These are phyloP conservation scores for Physcia stellaris DNA, from an alignment of 495 filamentous ascomycete genomes.

Conservation along the genomic window DNA sequence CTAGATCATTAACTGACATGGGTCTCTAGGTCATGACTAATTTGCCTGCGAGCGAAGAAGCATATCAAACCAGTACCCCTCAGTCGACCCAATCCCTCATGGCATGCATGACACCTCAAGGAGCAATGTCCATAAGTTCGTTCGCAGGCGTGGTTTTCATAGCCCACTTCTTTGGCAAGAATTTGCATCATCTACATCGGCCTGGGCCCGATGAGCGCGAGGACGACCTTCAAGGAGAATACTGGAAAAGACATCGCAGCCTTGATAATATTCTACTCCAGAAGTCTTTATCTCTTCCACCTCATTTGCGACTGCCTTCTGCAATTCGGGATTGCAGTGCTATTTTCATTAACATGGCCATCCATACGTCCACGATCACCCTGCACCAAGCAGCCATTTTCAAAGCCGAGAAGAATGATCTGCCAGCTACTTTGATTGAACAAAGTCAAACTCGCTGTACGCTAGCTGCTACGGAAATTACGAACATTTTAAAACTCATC, in stretches of 20 bases:
- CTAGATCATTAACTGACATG: too few species aligned
- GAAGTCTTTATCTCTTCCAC: slow-evolving; percentile 69
- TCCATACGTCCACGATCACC: slow-evolving; percentile 94
- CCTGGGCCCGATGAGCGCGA: slow-evolving; percentile 73
- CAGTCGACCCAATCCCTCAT: slow-evolving; percentile 52
- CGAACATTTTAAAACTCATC: slow-evolving; percentile 92
- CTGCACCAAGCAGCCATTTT: slow-evolving; percentile 96
- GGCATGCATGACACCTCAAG: slow-evolving; percentile 59
- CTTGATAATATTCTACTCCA: slow-evolving; percentile 86
- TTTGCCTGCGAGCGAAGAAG: slow-evolving; percentile 71
- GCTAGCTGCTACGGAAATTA: slow-evolving; percentile 84
- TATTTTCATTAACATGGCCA: slow-evolving; percentile 91
- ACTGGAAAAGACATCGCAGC: slow-evolving; percentile 85
- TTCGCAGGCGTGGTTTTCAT: slow-evolving; percentile 75
- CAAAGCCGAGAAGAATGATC: slow-evolving; percentile 81
- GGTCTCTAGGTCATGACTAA: slow-evolving; percentile 57
- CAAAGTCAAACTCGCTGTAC: slow-evolving; percentile 91
- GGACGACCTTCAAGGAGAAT: slow-evolving; percentile 80
- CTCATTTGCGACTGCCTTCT: slow-evolving; percentile 65
- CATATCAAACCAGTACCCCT: slow-evolving; percentile 68
- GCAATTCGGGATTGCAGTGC: slow-evolving; percentile 72
- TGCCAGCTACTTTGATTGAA: slow-evolving; percentile 60
- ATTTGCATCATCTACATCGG: slow-evolving; percentile 85
- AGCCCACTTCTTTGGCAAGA: slow-evolving; percentile 85
- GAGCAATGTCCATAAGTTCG: slow-evolving; percentile 56